A percentile compares a stretch with the other conserved stretches of the same genome.
Evolutionary conservation across 2,329 filamentous ascomycete species (phyloP).

Genomic region (Scytalidium lignicola): DNA sequence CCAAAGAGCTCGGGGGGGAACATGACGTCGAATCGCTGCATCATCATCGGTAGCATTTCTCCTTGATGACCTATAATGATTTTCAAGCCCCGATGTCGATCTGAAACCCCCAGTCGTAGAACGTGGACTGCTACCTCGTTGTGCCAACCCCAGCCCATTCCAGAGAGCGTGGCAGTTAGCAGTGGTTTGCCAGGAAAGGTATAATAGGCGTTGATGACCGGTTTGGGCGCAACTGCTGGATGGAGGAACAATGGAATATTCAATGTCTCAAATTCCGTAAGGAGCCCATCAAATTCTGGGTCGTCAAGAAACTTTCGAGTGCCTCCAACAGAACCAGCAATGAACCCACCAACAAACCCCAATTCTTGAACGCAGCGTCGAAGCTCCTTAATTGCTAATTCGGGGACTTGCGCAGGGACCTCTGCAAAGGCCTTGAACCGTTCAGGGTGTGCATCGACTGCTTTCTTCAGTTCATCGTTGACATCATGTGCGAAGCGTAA

Average conservation of each 20-base stretch:
- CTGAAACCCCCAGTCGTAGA: conserved; percentile 47
- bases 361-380: conserved; percentile 33
- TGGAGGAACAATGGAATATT: conserved; percentile 37
- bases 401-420: conserved; percentile 32
- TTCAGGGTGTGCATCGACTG: conserved; percentile 22
- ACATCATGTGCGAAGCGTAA: too few species aligned
- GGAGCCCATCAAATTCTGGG: conserved; percentile 36
- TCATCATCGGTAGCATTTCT: conserved; percentile 46
- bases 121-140: conserved; percentile 40
- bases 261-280: conserved; percentile 29
- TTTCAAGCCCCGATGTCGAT: conserved; percentile 45
- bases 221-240: too few species aligned
- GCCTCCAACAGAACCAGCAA: conserved; percentile 14
- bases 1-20: too few species aligned
- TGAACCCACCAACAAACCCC: conserved; percentile 40
- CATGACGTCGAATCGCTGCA: conserved; percentile 35
- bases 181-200: conserved; percentile 19
- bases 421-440: conserved; percentile 37
- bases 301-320: conserved; percentile 14
- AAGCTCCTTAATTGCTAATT: conserved; percentile 29
- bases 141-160: conserved; percentile 44
- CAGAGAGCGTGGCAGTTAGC: conserved; percentile 28
- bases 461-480: conserved; percentile 27
- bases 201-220: conserved; percentile 15
- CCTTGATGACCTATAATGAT: conserved; percentile 47